Evolutionary conservation across 176 grass and related monocot genomes (phyloP).

Genomic region (Panicum miliaceum): DNA sequence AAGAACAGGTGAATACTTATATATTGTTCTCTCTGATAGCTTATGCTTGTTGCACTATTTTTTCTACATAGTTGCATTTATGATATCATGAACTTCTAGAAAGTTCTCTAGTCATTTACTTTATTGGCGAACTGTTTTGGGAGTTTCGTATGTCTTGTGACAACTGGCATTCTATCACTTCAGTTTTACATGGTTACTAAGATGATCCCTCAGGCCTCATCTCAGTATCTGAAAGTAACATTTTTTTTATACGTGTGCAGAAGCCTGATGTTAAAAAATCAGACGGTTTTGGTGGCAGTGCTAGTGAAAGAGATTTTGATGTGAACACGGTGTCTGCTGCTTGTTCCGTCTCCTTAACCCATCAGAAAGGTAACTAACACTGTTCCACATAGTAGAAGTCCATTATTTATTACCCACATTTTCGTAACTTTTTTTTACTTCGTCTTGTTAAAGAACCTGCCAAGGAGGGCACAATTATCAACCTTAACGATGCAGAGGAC

Average conservation of each 20-base stretch:
- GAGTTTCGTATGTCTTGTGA: not conserved
- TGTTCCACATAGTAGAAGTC: slow-evolving; percentile 23
- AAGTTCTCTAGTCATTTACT: not conserved
- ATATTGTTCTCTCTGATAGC: not conserved
- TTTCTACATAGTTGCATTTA: not conserved
- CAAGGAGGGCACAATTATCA: slow-evolving; percentile 26
- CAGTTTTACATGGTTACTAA: slow-evolving; percentile 13
- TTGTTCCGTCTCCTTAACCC: slow-evolving; percentile 36
- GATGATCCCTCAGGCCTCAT: slow-evolving; percentile 11
- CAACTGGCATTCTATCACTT: not conserved
- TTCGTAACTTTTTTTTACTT: slow-evolving; percentile 22
- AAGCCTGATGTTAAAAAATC: slow-evolving; percentile 27
- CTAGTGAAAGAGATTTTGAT: slow-evolving; percentile 37
- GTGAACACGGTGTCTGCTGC: slow-evolving; percentile 25
- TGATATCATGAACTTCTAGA: not conserved
- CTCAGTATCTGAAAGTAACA: slow-evolving; percentile 8
- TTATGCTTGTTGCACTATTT: not conserved
- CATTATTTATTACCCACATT: not conserved
- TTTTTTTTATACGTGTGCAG: slow-evolving; percentile 40
- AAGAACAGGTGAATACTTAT: slow-evolving; percentile 36
- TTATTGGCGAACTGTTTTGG: not conserved
- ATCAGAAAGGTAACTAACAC: slow-evolving; percentile 39
- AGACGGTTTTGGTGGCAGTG: not conserved
- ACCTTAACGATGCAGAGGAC: slow-evolving; percentile 44
- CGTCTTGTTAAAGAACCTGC: slow-evolving; percentile 45